phyloP scores from a whole-genome alignment of 2,329 filamentous ascomycete genomes.

The Cryoendolithus antarcticus region DNA sequence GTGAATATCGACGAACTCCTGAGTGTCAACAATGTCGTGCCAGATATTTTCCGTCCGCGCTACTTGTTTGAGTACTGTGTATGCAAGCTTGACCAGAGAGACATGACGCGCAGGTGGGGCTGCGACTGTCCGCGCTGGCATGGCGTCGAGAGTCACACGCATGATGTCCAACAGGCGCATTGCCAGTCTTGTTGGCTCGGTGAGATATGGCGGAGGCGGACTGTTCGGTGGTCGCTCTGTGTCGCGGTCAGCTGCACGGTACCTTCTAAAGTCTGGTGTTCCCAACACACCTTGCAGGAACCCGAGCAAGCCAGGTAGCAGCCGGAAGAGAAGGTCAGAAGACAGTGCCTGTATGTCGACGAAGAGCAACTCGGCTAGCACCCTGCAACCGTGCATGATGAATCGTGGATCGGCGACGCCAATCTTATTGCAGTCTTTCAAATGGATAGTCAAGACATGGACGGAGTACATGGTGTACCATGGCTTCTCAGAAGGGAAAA shows the following conservation, averaged over 20 bases:
- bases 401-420: constrained; percentile 19
- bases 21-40: constrained; percentile 21
- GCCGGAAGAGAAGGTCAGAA: constrained; percentile 5
- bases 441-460: constrained; percentile 51
- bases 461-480: constrained; percentile 58
- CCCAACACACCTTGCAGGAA: constrained; percentile 15
- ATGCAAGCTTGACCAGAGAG: constrained; percentile 1
- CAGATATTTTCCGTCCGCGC: constrained; percentile 2
- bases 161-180: constrained; percentile 11
- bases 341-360: constrained; percentile 8
- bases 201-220: constrained; percentile 10
- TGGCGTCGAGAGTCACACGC: neutral
- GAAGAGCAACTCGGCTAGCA: constrained; percentile 14
- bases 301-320: constrained; percentile 10
- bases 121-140: neutral
- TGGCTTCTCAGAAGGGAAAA: constrained; percentile 58
- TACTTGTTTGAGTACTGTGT: constrained; percentile 2
- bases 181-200: constrained; percentile 10
- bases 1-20: constrained; percentile 29
- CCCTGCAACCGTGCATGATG: constrained; percentile 13
- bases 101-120: neutral
- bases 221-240: constrained; percentile 9
- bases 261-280: neutral
- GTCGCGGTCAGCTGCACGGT: constrained; percentile 4
- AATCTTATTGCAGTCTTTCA: constrained; percentile 26